Evolutionary conservation across 768 basidiomycete species (phyloP).

Genomic region (Leccinum rimulosum): DNA sequence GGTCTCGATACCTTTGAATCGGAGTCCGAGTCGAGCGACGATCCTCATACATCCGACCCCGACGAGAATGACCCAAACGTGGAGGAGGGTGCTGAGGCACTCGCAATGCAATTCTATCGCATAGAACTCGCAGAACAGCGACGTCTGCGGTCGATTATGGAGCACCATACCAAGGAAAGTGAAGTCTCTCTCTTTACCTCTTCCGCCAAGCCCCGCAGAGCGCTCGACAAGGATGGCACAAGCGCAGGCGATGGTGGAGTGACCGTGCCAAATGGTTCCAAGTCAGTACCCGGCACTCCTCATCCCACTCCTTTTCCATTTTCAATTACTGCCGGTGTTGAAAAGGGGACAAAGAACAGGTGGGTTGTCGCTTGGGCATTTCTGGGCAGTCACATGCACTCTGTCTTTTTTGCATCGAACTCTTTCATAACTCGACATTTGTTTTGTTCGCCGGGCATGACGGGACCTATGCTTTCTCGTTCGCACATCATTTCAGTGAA

Average conservation of each 20-base stretch:
- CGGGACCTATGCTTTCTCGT: neutral
- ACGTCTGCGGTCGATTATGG: slow-evolving; percentile 86
- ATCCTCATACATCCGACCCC: slow-evolving; percentile 30
- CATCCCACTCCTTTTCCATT: slow-evolving; percentile 58
- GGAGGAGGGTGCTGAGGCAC: slow-evolving; percentile 70
- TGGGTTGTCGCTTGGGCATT: slow-evolving; percentile 31
- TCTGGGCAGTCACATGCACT: neutral
- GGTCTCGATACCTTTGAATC: slow-evolving; percentile 21
- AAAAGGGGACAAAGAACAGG: slow-evolving; percentile 94
- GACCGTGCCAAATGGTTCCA: slow-evolving; percentile 12
- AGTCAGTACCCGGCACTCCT: slow-evolving; percentile 19
- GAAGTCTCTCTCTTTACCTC: slow-evolving; percentile 13
- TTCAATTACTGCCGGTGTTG: slow-evolving; percentile 93
- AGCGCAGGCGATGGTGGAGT: neutral
- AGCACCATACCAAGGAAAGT: slow-evolving; percentile 76
- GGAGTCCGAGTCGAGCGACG: slow-evolving; percentile 37
- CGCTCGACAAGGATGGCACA: neutral
- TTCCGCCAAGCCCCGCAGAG: slow-evolving; percentile 9
- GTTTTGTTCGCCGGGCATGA: neutral
- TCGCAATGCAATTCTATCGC: slow-evolving; percentile 91
- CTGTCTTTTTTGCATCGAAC: neutral
- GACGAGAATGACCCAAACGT: slow-evolving; percentile 40
- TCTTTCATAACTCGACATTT: neutral
- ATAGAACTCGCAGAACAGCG: slow-evolving; percentile 91
- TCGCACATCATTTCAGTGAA: neutral